Percentiles rank a stretch among this genome's conserved stretches.
phyloP scores from a whole-genome alignment of 805 yeast genomes.

The Barnettozyma pratensis region DNA sequence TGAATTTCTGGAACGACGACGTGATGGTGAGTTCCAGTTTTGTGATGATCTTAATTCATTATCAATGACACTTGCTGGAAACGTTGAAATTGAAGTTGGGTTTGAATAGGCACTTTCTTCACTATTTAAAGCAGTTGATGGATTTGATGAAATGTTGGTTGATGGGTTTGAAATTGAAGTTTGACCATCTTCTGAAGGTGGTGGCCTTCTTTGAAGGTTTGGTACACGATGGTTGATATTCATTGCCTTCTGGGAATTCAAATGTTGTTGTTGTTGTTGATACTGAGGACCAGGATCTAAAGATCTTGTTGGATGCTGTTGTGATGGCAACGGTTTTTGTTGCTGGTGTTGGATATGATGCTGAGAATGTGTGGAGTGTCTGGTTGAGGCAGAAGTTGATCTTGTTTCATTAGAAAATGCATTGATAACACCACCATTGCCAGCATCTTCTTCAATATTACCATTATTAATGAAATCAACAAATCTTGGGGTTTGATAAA shows the following conservation, averaged over 20 bases:
- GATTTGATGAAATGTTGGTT: constrained; percentile 14
- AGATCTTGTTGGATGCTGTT: not conserved
- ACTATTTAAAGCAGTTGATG: constrained; percentile 15
- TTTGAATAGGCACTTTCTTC: constrained; percentile 23
- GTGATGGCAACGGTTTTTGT: not conserved
- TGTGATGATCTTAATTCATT: constrained; percentile 20
- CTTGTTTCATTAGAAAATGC: constrained; percentile 20
- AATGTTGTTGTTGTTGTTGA: constrained; percentile 6
- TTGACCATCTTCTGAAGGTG: constrained; percentile 27
- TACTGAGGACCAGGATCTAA: constrained; percentile 5
- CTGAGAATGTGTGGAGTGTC: constrained; percentile 6
- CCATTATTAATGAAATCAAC: constrained; percentile 50
- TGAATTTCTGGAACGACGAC: constrained; percentile 24
- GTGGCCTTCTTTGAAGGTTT: constrained; percentile 22
- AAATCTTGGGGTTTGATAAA: constrained; percentile 55
- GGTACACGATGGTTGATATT: constrained; percentile 8
- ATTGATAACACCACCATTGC: not conserved
- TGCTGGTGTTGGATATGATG: not conserved
- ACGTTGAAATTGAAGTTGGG: constrained; percentile 26
- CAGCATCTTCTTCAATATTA: constrained; percentile 27
- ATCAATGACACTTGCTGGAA: constrained; percentile 20
- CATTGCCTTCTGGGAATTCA: constrained; percentile 2
- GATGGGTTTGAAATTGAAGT: constrained; percentile 26
- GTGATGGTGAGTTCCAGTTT: constrained; percentile 27
- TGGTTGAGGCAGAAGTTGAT: constrained; percentile 17